These are phyloP conservation scores for Cladorrhinum sp. DNA, from an alignment of 2,329 filamentous ascomycete species.

Conservation along the genomic window DNA sequence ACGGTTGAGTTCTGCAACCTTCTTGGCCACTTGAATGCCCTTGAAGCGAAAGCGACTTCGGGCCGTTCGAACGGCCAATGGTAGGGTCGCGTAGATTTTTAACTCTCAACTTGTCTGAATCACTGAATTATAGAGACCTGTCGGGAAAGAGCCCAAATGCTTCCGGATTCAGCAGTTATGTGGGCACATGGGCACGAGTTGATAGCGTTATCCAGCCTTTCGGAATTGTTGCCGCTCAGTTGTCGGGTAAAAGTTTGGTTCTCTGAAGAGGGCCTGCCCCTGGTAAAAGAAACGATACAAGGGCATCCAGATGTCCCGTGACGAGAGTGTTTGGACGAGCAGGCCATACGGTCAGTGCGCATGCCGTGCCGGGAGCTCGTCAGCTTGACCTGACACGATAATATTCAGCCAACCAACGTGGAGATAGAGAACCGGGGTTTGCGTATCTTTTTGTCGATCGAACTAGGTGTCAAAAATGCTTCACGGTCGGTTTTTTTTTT, in stretches of 20 bases:
- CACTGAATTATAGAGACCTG: neutral
- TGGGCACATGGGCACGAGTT: too few relatives aligned
- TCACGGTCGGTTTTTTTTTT: too few relatives aligned
- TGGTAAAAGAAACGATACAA: neutral
- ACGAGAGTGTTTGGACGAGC: neutral
- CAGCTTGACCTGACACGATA: neutral
- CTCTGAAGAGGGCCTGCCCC: neutral
- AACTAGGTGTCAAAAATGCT: neutral
- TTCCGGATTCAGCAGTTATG: neutral
- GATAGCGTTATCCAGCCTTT: neutral
- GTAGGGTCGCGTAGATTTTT: conserved; percentile 10
- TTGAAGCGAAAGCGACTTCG: conserved; percentile 3
- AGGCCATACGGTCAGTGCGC: neutral
- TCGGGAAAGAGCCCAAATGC: neutral
- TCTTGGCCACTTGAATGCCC: conserved; percentile 2
- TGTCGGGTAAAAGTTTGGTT: neutral
- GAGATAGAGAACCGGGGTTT: neutral
- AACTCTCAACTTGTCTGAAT: neutral
- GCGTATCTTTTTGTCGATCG: neutral
- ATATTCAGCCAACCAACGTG: neutral
- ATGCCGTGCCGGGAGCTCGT: neutral
- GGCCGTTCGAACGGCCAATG: neutral
- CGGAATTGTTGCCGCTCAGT: conserved; percentile 8
- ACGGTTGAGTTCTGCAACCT: neutral
- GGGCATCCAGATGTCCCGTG: too few relatives aligned